A percentile compares a stretch with the other conserved stretches of the same genome.
phyloP scores from a whole-genome alignment of 2,329 filamentous ascomycete genomes.

The Gaeumannomyces sp. region DNA sequence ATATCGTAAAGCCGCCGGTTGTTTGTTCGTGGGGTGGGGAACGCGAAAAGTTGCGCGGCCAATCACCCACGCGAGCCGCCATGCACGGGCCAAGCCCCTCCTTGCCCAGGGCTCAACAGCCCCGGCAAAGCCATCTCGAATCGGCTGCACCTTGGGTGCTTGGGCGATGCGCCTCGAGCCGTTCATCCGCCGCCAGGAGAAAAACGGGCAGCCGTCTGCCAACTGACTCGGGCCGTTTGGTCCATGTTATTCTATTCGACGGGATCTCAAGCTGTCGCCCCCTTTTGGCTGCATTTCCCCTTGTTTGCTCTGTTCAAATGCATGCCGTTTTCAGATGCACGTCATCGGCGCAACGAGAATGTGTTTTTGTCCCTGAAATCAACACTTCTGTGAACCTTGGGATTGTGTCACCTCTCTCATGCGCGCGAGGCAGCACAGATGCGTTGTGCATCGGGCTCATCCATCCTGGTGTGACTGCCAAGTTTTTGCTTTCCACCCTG shows the following conservation, averaged over 20 bases:
- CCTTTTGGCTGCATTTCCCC: too few species aligned
- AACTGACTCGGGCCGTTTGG: neutral
- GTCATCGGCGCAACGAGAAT: too few species aligned
- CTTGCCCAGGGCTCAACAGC: neutral
- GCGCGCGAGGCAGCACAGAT: too few species aligned
- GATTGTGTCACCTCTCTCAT: too few species aligned
- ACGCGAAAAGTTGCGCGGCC: neutral
- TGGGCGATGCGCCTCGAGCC: too few species aligned
- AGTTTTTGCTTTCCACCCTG: neutral
- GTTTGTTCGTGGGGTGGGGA: slow-evolving; percentile 3
- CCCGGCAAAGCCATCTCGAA: neutral
- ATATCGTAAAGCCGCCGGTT: slow-evolving; percentile 9
- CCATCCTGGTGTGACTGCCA: neutral
- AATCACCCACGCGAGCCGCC: neutral
- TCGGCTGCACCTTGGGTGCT: neutral
- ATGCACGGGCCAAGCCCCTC: neutral
- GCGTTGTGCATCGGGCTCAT: too few species aligned
- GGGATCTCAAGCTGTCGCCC: neutral
- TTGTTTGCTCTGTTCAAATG: too few species aligned
- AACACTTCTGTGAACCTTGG: too few species aligned
- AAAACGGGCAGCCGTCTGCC: neutral
- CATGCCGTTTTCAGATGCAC: too few species aligned
- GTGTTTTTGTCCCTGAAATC: too few species aligned
- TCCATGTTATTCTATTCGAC: neutral
- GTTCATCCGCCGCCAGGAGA: neutral